Evolutionary conservation across 2,329 filamentous ascomycete genomes (phyloP), one percentile per base, ranked within the genome.

Genomic region (Beauveria pseudobassiana): DNA sequence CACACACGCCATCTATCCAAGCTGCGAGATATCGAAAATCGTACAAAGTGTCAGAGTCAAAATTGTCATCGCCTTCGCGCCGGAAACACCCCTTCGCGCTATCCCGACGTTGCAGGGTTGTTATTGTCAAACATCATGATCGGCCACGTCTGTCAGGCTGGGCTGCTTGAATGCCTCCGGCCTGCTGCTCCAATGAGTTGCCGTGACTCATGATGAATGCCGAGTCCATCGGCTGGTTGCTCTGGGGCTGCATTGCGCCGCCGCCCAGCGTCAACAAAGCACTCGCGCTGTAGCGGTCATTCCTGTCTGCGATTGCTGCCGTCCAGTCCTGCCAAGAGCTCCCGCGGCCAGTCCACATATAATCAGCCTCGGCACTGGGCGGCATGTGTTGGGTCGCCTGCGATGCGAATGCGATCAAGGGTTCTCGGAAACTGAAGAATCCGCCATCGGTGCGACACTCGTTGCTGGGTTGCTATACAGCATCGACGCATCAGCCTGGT

Each of bases 261-360:
- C 70, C 71, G 3, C 78, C 79, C 3, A 83, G 71, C 1, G 76
- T 79, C 64, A 83, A 71, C 14, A 83, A 70, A 16, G 80, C 76
- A 51, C 74, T 78, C 30, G 80, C 80, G 63, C 77, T 78, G 68
- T 78, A 82, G 26, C 78, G 74, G 50, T 81, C 78, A 62, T 80
- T 78, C 40, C 71, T 78, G 64, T 81, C 77, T 40, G 77, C 75
- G 30, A 84, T 78, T 59, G 80, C 79, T 0, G 77, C 74, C 9
- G 80, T 79, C 82, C 82, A 84, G 69, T 83, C 78, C 18, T 81
- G 76, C 81, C 81, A 84, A 0, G 79, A 74, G 63, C 78, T 82
- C 8, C 73, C 75, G 3, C 72, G 69, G 12, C 64, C 64, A 42
- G 70, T 70, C 73, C 70, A 76, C 64, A 74, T 69, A 63, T 70